These are phyloP conservation scores for Aspergillus sclerotioniger DNA, from an alignment of 495 filamentous ascomycete genomes.

Conservation along the genomic window DNA sequence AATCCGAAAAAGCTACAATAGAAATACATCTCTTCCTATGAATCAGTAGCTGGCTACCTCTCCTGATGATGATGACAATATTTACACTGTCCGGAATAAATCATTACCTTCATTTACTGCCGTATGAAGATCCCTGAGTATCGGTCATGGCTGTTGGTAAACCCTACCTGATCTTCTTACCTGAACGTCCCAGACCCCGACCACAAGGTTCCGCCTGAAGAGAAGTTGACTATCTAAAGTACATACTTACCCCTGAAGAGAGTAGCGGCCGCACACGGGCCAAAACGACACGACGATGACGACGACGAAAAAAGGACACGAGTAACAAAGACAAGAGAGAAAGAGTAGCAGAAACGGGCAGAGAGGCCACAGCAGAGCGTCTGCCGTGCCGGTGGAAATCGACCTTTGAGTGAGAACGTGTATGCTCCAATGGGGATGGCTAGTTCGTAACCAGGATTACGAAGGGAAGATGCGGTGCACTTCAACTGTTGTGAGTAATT, in stretches of 20 bases:
- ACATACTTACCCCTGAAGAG: constrained; percentile 49
- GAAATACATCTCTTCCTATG: not conserved
- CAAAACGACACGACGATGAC: constrained; percentile 23
- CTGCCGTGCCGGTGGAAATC: constrained; percentile 3
- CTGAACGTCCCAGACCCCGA: constrained; percentile 35
- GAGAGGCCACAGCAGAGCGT: constrained; percentile 12
- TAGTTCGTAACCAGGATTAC: constrained; percentile 9
- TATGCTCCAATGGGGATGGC: not conserved
- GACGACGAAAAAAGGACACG: constrained; percentile 11
- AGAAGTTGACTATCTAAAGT: constrained; percentile 39
- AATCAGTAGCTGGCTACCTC: not conserved
- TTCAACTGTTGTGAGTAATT: constrained; percentile 24
- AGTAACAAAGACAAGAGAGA: constrained; percentile 24
- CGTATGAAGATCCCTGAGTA: constrained; percentile 32
- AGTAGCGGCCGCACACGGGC: constrained; percentile 21
- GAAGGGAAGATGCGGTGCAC: constrained; percentile 3
- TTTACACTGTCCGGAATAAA: constrained; percentile 5
- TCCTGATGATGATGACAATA: not conserved
- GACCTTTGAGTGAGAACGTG: constrained; percentile 4
- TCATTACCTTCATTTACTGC: constrained; percentile 29
- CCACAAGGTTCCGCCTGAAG: constrained; percentile 18
- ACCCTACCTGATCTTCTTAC: constrained; percentile 76
- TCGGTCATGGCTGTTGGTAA: constrained; percentile 32
- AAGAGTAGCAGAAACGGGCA: constrained; percentile 14
- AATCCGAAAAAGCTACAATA: constrained; percentile 17